Conservation (phyloP, 2,329 filamentous ascomycete species). For the Aspergillus puulaauensis region DNA sequence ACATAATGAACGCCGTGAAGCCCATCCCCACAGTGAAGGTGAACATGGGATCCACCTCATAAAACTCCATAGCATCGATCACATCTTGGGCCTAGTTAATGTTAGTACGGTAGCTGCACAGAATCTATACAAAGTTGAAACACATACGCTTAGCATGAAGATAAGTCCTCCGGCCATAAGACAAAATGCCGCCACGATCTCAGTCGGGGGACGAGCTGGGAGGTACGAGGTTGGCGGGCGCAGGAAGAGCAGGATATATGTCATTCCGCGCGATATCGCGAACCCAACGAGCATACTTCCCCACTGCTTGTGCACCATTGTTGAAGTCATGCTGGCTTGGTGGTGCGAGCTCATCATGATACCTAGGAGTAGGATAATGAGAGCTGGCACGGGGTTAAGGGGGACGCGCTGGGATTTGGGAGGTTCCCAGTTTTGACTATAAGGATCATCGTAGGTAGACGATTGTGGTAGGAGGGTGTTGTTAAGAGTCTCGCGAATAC, state of each 20-base stretch:
- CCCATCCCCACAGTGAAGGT: slow-evolving; percentile 87
- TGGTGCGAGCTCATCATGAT: slow-evolving; percentile 96
- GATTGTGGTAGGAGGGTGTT: slow-evolving; percentile 42
- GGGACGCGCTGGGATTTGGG: slow-evolving; percentile 72
- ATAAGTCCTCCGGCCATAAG: slow-evolving; percentile 83
- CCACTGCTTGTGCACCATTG: slow-evolving; percentile 94
- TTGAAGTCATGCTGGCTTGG: slow-evolving; percentile 77
- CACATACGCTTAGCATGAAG: slow-evolving; percentile 84
- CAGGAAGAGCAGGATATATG: slow-evolving; percentile 77
- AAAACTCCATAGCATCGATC: slow-evolving; percentile 70
- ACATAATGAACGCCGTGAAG: slow-evolving; percentile 77
- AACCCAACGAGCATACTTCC: slow-evolving; percentile 80
- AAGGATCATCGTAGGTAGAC: slow-evolving; percentile 14
- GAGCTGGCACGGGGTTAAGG: slow-evolving; percentile 81
- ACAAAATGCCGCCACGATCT: slow-evolving; percentile 84
- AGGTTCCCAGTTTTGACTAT: slow-evolving; percentile 35
- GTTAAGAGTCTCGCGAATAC: slow-evolving; percentile 60
- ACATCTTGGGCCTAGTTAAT: slow-evolving; percentile 67
- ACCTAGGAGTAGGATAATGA: slow-evolving; percentile 83
- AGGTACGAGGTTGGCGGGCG: slow-evolving; percentile 76
- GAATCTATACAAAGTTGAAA: not conserved
- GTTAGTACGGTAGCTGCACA: no score
- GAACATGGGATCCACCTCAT: slow-evolving; percentile 85
- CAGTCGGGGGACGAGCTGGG: slow-evolving; percentile 82
- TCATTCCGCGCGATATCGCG: slow-evolving; percentile 72